Conservation (phyloP, 2,329 filamentous ascomycete species). For the Sporothrix brunneoviolacea region DNA sequence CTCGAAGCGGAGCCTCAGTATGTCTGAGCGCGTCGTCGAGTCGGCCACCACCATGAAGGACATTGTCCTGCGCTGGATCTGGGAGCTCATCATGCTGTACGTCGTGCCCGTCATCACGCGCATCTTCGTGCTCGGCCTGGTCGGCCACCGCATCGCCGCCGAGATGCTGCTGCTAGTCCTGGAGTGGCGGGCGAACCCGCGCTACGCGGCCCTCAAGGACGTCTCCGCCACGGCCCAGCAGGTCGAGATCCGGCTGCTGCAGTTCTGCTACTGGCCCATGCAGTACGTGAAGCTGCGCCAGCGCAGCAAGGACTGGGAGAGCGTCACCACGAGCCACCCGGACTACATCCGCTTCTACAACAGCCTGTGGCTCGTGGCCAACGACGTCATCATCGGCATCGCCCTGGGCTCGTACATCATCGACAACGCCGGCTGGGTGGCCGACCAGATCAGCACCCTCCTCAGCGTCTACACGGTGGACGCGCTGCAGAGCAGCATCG, state of each 20-base stretch:
- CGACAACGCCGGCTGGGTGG: constrained; percentile 83
- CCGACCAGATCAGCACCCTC: constrained; percentile 67
- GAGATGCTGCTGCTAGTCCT: constrained; percentile 72
- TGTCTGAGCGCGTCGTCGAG: constrained; percentile 89
- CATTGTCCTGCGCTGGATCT: constrained; percentile 60
- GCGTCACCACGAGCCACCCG: constrained; percentile 87
- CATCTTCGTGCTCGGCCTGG: constrained; percentile 68
- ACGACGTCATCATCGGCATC: constrained; percentile 97
- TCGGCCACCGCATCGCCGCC: constrained; percentile 72
- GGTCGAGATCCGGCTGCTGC: constrained; percentile 91
- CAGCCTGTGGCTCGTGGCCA: constrained; percentile 94
- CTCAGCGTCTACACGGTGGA: constrained; percentile 80
- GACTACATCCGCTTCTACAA: constrained; percentile 99
- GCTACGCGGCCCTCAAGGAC: constrained; percentile 83
- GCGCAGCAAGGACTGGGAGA: constrained; percentile 88
- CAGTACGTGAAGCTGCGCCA: constrained; percentile 90
- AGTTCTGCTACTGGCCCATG: constrained; percentile 98
- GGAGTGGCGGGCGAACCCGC: constrained; percentile 75
- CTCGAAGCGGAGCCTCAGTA: constrained; percentile 77
- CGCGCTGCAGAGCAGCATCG: constrained; percentile 80
- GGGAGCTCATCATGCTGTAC: constrained; percentile 66
- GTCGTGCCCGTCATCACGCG: constrained; percentile 69
- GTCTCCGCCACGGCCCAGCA: constrained; percentile 95
- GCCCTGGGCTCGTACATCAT: constrained; percentile 95
- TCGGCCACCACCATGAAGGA: constrained; percentile 84